These are phyloP conservation scores for Wallemia ichthyophaga DNA, from an alignment of 1,284 basidiomycete genomes.

Conservation along the genomic window DNA sequence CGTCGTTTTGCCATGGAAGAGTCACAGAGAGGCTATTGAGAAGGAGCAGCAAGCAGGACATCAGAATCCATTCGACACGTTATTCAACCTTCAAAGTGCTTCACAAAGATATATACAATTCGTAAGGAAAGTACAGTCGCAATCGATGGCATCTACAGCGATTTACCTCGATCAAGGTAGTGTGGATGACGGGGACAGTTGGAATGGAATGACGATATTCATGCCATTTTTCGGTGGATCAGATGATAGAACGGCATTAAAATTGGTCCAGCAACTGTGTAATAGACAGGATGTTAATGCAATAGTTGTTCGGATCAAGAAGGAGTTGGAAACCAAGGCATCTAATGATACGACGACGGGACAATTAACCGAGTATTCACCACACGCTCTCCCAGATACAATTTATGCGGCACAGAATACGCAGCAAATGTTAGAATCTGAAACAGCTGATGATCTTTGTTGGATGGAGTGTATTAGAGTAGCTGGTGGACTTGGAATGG, in stretches of 20 bases:
- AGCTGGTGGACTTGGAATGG: constrained; percentile 5
- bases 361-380: constrained; percentile 9
- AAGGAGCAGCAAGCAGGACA: not conserved
- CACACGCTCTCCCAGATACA: constrained; percentile 27
- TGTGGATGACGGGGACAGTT: constrained; percentile 15
- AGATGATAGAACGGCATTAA: constrained; percentile 56
- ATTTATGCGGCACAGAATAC: constrained; percentile 32
- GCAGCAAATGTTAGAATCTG: constrained; percentile 31
- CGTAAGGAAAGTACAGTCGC: not conserved
- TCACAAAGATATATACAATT: not conserved
- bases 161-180: constrained; percentile 47
- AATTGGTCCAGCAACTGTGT: constrained; percentile 49
- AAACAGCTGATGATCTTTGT: constrained; percentile 36
- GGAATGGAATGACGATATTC: constrained; percentile 32
- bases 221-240: constrained; percentile 74
- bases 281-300: constrained; percentile 30
- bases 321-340: constrained; percentile 5
- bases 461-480: constrained; percentile 27
- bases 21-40: not conserved
- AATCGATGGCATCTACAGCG: constrained; percentile 19
- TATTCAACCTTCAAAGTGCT: not conserved
- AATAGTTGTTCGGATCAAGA: constrained; percentile 30
- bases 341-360: constrained; percentile 7
- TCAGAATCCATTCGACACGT: not conserved
- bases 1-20: constrained; percentile 17